Evolutionary conservation across 169 alveolate genomes (phyloP).

Genomic region (Plasmodium berghei): DNA sequence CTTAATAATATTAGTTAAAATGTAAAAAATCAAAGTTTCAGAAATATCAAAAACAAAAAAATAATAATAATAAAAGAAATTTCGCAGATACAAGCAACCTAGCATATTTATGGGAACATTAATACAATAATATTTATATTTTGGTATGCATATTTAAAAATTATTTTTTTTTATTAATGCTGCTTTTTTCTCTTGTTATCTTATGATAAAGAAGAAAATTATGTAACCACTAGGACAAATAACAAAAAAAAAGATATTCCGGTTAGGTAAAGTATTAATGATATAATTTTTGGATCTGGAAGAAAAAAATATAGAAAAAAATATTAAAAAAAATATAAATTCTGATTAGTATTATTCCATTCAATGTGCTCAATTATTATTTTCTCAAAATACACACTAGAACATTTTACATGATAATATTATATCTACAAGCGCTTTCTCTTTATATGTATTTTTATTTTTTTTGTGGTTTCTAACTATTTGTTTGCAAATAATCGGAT

Average conservation of each 20-base stretch:
- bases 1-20: neutral
- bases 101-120: no score
- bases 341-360: neutral
- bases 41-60: neutral
- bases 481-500: slow-evolving; percentile 73
- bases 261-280: slow-evolving; percentile 49
- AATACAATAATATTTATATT: no score
- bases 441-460: neutral
- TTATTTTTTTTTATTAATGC: neutral
- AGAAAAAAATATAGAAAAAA: slow-evolving; percentile 9
- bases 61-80: neutral
- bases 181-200: neutral
- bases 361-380: neutral
- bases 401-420: no score
- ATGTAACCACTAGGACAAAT: slow-evolving; percentile 37
- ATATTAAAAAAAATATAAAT: slow-evolving; percentile 14
- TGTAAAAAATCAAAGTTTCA: neutral
- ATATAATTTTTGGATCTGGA: slow-evolving; percentile 33
- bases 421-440: no score
- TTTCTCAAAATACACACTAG: no score
- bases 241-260: slow-evolving; percentile 30
- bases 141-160: neutral
- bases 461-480: slow-evolving; percentile 57
- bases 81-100: neutral
- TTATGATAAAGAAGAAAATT: neutral